Percentiles rank a stretch among this genome's conserved stretches.
These are phyloP conservation scores for Aspergillus luchuensis DNA, from an alignment of 2,329 filamentous ascomycete genomes.

Conservation along the genomic window DNA sequence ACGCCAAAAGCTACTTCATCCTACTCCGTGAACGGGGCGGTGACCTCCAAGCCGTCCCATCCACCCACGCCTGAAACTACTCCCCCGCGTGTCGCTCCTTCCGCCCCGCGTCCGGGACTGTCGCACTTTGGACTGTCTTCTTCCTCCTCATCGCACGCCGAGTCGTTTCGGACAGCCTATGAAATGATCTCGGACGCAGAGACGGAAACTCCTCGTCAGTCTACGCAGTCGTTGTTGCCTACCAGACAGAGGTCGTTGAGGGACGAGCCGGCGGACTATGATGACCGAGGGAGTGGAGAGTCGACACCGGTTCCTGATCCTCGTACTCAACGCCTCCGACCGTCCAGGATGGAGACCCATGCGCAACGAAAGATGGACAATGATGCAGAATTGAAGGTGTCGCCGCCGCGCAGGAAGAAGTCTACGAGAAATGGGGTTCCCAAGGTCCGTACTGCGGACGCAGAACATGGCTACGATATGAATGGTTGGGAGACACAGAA, in stretches of 20 bases:
- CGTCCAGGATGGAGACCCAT: background rate
- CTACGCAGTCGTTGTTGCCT: conserved; percentile 25
- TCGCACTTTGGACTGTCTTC: conserved; percentile 59
- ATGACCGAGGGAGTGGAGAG: conserved; percentile 7
- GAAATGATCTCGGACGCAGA: conserved; percentile 68
- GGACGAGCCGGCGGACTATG: conserved; percentile 26
- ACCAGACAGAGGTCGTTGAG: conserved; percentile 22
- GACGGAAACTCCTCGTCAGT: conserved; percentile 35
- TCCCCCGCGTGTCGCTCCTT: conserved; percentile 58
- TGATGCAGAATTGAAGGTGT: background rate
- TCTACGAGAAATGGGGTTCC: conserved; percentile 7
- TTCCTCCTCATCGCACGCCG: conserved; percentile 59
- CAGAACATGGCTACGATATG: conserved; percentile 6
- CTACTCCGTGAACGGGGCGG: conserved; percentile 30
- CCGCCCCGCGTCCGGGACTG: conserved; percentile 38
- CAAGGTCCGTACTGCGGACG: conserved; percentile 4
- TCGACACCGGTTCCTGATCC: background rate
- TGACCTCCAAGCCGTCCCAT: conserved; percentile 66
- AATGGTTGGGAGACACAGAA: conserved; percentile 18
- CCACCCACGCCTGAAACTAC: conserved; percentile 76
- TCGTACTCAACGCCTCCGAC: conserved; percentile 1
- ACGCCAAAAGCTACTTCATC: conserved; percentile 29
- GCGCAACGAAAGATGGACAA: conserved; percentile 27
- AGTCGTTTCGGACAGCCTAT: conserved; percentile 71
- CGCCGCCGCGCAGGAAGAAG: conserved; percentile 9